Evolutionary conservation across 257 asterid species (phyloP), one percentile per base, ranked within the genome.

Genomic region (Nicotiana sylvestris): DNA sequence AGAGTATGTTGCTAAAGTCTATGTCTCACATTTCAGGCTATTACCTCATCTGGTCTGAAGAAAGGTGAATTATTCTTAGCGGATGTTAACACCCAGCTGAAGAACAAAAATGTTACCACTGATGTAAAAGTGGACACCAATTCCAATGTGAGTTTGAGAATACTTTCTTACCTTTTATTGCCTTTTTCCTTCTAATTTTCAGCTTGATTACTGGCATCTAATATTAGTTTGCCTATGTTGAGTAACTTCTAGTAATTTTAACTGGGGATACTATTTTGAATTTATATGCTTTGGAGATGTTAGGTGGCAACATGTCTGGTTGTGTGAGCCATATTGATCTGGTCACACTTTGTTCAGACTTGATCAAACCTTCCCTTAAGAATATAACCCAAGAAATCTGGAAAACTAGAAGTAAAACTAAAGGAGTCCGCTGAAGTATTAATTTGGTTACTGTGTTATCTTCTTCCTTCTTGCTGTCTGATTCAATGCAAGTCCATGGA

Each of bases 91-190:
- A 89, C 94, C 25, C 92, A 91, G 84, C 82, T 91, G 90, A 91
- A 91, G 87, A 83, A 87, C 87, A 88, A 91, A 62, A 91, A 91
- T 66, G 68, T 91, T 85, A 91, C 94, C 37, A 88, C 93, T 60
- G 94, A 91, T 82, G 56, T 91, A 5, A 91, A 91, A 89, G 92
- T 91, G 85, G 94, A 91, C 66, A 89, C 94, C n/a, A 83, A 66
- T 62, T 88, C 94, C 33, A 91, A 91, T 82, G 94, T 91, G 87
- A n/a, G 91, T 66, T 46, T 43, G 27, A 2, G 0, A 17, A 57
- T 57, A 57, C 11, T 57, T 57, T 57, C 27, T 57, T 57, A 16
- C 64, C 27, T 57, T 6, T 6, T 57, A 57, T 57, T 57, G 64
- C 64, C 2, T 57, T 57, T 17, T 57, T 57, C 11, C 64, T 57